Percentiles rank a stretch among this genome's conserved stretches.
Evolutionary conservation across 2,329 filamentous ascomycete genomes (phyloP).

Genomic region (Claviceps paspali): DNA sequence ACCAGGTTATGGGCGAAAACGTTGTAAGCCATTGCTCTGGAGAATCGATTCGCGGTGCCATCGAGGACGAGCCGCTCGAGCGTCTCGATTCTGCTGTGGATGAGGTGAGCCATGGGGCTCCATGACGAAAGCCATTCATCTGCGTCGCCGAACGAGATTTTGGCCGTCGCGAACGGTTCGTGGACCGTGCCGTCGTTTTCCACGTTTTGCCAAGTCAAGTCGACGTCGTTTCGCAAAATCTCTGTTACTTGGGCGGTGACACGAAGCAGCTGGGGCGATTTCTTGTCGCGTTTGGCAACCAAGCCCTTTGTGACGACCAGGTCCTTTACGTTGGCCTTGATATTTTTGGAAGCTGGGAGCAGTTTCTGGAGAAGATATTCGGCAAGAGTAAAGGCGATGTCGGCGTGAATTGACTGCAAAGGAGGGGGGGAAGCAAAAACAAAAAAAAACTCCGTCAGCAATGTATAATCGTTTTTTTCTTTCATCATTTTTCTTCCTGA

Average conservation of each 20-base stretch:
- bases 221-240: conserved; percentile 26
- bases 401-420: conserved; percentile 27
- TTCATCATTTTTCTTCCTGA: no score
- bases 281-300: conserved; percentile 12
- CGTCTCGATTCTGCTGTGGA: conserved; percentile 44
- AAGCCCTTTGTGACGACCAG: conserved; percentile 49
- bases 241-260: conserved; percentile 22
- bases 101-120: conserved; percentile 44
- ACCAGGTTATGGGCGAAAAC: conserved; percentile 35
- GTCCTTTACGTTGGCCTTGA: conserved; percentile 48
- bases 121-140: conserved; percentile 38
- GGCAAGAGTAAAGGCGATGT: conserved; percentile 48
- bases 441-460: no score
- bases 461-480: no score
- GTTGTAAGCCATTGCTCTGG: conserved; percentile 39
- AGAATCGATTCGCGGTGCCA: conserved; percentile 6
- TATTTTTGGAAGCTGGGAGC: conserved; percentile 36
- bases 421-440: background rate
- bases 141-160: conserved; percentile 30
- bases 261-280: conserved; percentile 16
- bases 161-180: conserved; percentile 8
- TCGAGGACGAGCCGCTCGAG: conserved; percentile 20
- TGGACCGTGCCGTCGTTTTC: conserved; percentile 2
- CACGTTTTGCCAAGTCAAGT: conserved; percentile 19
- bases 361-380: conserved; percentile 49